Percentiles rank a stretch among this genome's conserved stretches.
phyloP scores from a whole-genome alignment of 2,329 filamentous ascomycete species.

The Daldinia eschscholtzii region DNA sequence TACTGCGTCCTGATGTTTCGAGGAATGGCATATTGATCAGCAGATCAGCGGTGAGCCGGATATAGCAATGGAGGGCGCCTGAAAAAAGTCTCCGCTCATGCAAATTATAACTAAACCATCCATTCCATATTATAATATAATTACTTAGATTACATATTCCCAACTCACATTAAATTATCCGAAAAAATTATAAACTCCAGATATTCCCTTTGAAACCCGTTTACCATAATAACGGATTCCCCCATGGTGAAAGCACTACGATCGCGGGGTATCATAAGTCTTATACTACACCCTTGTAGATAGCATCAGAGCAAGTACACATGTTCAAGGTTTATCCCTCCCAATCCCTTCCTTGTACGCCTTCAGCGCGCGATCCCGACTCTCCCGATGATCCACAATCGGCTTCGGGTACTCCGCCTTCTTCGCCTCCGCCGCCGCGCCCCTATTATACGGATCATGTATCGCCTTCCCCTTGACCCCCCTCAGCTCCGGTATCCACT shows the following conservation, averaged over 20 bases:
- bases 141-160: not conserved
- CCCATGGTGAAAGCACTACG: not conserved
- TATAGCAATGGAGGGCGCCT: not conserved
- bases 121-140: not conserved
- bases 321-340: slow-evolving; percentile 57
- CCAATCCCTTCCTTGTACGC: slow-evolving; percentile 77
- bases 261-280: not conserved
- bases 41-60: not conserved
- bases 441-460: slow-evolving; percentile 82
- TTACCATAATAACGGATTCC: not conserved
- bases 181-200: not conserved
- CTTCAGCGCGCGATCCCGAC: slow-evolving; percentile 74
- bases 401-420: slow-evolving; percentile 79
- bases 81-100: not conserved
- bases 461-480: slow-evolving; percentile 75
- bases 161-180: not conserved
- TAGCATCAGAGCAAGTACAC: slow-evolving; percentile 37
- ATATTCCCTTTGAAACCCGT: not conserved
- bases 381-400: slow-evolving; percentile 79
- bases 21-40: not conserved
- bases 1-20: not conserved
- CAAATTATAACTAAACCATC: not conserved
- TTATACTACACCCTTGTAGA: not conserved
- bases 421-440: slow-evolving; percentile 69
- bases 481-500: slow-evolving; percentile 83